Evolutionary conservation across 1,139 yeast species (phyloP), one percentile per base, ranked within the genome.

Genomic region (Diutina rugosa): DNA sequence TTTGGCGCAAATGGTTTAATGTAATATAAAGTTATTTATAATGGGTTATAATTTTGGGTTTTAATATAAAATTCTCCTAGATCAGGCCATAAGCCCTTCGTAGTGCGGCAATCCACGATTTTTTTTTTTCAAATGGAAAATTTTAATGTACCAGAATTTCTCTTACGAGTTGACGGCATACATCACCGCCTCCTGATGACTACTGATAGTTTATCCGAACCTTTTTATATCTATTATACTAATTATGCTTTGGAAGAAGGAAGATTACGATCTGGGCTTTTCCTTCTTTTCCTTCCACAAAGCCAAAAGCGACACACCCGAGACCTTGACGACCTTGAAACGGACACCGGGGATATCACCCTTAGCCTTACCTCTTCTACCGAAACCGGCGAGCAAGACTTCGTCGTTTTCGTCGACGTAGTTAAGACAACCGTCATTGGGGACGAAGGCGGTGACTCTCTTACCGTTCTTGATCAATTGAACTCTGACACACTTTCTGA

Each of bases 331-430:
- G 77, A 93, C 98, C 90, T 93, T 93, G 90, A 93, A 93, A 87
- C 99, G 91, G 77, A 93, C 99, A 89, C 99, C 99, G 80, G 99
- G 99, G 76, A 93, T 91, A 90, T 93, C 99, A 87, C 99, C 99
- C 96, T 95, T 95, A 78, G 99, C 99, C 87, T 93, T 93, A 85
- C 99, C 99, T 87, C 96, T 93, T 84, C 99, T 90, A 89, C 99
- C 99, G 90, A 95, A 95, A 85, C 99, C 99, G 72, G 99, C 98
- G 72, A 93, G 84, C 74, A 93, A 84, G 71, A 93, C 99, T 81
- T 93, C 98, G 82, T 93, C 98, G 85, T 93, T 93, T 84, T 93
- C 98, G 76, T 93, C 99, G 72, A 93, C 97, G 71, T 87, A 93
- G 93, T 93, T 93, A 79, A 91, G 83, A 87, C 99, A 95, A 91